A percentile compares a stretch with the other conserved stretches of the same genome.
phyloP scores from a whole-genome alignment of 768 basidiomycete genomes.

The Glaciozyma antarctica region DNA sequence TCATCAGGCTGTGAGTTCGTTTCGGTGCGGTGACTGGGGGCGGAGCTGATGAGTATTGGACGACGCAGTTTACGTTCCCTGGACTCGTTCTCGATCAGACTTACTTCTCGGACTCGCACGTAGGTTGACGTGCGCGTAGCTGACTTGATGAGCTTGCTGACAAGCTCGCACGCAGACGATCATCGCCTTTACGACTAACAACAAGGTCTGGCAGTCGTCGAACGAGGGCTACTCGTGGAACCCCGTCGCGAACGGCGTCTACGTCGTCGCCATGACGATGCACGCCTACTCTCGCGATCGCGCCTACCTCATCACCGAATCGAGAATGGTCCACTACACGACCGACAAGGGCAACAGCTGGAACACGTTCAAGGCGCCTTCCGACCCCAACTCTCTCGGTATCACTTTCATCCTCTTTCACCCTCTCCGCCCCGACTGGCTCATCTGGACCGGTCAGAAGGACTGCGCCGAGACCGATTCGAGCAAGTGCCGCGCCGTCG shows the following conservation, averaged over 20 bases:
- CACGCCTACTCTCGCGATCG: constrained; percentile 69
- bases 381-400: constrained; percentile 67
- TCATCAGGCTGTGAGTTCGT: constrained; percentile 56
- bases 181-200: constrained; percentile 66
- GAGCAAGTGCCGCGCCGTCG: constrained; percentile 59
- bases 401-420: constrained; percentile 77
- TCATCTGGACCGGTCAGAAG: constrained; percentile 79
- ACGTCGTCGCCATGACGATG: constrained; percentile 75
- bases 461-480: constrained; percentile 49
- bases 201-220: constrained; percentile 80
- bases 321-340: constrained; percentile 60
- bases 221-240: constrained; percentile 93
- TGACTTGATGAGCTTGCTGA: neutral
- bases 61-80: constrained; percentile 55
- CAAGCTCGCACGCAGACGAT: constrained; percentile 52
- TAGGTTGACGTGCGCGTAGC: constrained; percentile 37
- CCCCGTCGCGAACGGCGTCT: constrained; percentile 50
- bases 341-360: constrained; percentile 70
- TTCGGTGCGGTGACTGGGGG: neutral
- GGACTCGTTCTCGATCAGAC: constrained; percentile 59
- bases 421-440: constrained; percentile 59
- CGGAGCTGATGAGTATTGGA: neutral
- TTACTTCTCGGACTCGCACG: constrained; percentile 72
- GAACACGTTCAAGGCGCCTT: constrained; percentile 53
- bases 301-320: constrained; percentile 77